phyloP scores from a whole-genome alignment of 306 rosid genomes.

The Prunus mongolica region DNA sequence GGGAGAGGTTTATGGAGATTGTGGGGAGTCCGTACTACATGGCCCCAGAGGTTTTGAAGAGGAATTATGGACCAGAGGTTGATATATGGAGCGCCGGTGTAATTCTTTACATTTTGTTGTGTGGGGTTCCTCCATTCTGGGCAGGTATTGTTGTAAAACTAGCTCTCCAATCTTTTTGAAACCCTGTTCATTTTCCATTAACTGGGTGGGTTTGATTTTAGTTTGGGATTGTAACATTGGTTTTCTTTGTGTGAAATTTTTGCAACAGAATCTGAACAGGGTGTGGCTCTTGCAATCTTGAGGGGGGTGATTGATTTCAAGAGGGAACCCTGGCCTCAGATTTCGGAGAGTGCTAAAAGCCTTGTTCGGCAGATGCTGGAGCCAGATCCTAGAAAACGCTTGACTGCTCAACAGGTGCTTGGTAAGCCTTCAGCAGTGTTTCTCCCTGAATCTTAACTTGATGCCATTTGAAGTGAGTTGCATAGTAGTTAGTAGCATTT shows the following conservation, averaged over 20 bases:
- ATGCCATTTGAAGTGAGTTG: constrained; percentile 10
- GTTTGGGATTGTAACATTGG: constrained; percentile 5
- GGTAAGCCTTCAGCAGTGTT: constrained; percentile 52
- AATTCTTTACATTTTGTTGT: constrained; percentile 71
- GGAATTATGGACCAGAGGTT: constrained; percentile 81
- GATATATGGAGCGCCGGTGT: constrained; percentile 93
- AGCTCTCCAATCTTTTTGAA: background rate
- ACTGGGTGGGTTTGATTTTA: background rate
- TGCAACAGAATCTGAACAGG: constrained; percentile 77
- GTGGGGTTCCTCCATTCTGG: constrained; percentile 96
- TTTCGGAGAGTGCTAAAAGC: constrained; percentile 92
- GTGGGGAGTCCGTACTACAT: constrained; percentile 92
- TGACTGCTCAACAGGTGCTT: constrained; percentile 95
- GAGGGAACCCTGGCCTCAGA: constrained; percentile 99
- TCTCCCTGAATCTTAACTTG: constrained; percentile 5
- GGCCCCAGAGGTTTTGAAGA: constrained; percentile 89
- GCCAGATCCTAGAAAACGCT: constrained; percentile 79
- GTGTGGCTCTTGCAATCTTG: constrained; percentile 93
- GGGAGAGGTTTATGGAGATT: constrained; percentile 74
- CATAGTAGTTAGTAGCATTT: background rate
- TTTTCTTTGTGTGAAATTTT: constrained; percentile 7
- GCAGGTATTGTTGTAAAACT: constrained; percentile 48
- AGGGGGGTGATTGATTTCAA: constrained; percentile 95
- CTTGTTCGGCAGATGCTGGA: constrained; percentile 93
- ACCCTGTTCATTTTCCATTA: background rate